Percentiles rank a stretch among this genome's conserved stretches.
phyloP scores from a whole-genome alignment of 768 basidiomycete species.

The Filobasidium wieringae region DNA sequence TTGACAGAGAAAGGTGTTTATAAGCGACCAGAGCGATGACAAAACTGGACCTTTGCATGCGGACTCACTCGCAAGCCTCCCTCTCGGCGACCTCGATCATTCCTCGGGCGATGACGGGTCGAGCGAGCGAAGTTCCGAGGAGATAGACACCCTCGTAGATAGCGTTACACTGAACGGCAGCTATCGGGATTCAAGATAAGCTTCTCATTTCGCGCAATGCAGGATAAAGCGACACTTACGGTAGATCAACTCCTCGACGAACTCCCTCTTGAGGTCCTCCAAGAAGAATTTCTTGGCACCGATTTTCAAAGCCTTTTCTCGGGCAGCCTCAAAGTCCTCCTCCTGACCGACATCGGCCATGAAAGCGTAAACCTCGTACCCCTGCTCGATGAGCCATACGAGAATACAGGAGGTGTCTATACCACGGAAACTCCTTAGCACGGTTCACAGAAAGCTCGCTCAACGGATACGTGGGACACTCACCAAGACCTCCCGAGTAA shows the following conservation, averaged over 20 bases:
- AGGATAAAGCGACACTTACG: constrained; percentile 39
- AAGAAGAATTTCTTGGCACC: constrained; percentile 96
- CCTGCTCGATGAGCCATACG: constrained; percentile 95
- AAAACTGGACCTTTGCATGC: not conserved
- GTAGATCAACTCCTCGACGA: constrained; percentile 90
- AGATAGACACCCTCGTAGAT: constrained; percentile 99
- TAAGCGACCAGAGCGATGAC: not conserved
- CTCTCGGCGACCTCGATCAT: constrained; percentile 88
- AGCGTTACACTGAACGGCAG: constrained; percentile 93
- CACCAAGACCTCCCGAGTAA: constrained; percentile 95
- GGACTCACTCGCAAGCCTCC: constrained; percentile 86
- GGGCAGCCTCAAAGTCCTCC: constrained; percentile 87
- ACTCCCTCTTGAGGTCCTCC: constrained; percentile 90
- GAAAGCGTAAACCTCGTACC: constrained; percentile 93
- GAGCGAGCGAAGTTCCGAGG: constrained; percentile 91
- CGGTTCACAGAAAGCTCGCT: too few relatives aligned
- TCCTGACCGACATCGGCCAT: constrained; percentile 45
- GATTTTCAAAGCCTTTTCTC: constrained; percentile 72
- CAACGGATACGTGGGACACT: constrained; percentile 40
- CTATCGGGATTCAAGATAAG: constrained; percentile 8
- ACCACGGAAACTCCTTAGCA: not conserved
- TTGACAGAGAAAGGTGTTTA: not conserved
- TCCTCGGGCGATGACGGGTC: constrained; percentile 95
- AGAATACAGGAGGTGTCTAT: constrained; percentile 97
- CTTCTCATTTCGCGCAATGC: not conserved